These are phyloP conservation scores for Monilinia polystroma DNA, from an alignment of 2,329 filamentous ascomycete species.

Conservation along the genomic window DNA sequence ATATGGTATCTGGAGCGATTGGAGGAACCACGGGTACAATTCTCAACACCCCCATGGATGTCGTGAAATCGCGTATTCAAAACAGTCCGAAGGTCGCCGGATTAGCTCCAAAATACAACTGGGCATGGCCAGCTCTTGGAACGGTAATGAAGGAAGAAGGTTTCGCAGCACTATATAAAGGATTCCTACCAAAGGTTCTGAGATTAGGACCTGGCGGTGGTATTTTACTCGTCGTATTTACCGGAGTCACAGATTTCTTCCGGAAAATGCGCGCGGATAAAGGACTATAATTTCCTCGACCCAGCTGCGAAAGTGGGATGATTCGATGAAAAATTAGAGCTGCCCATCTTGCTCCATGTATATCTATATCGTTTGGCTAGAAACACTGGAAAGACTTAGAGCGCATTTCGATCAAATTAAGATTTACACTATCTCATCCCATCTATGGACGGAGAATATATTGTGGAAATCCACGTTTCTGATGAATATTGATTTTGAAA, in stretches of 20 bases:
- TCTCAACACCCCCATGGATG: conserved; percentile 93
- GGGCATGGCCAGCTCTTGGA: conserved; percentile 85
- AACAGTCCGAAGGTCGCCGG: conserved; percentile 86
- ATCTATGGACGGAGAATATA: not conserved
- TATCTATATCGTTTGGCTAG: not conserved
- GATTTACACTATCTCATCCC: not conserved
- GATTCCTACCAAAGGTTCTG: conserved; percentile 93
- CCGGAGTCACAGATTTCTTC: conserved; percentile 92
- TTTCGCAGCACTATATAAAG: conserved; percentile 90
- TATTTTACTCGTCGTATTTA: conserved; percentile 81
- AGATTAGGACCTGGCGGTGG: conserved; percentile 63
- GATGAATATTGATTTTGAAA: not conserved
- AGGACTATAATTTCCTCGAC: conserved; percentile 1
- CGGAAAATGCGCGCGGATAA: conserved; percentile 52
- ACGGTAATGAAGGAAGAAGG: conserved; percentile 94
- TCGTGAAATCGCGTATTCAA: conserved; percentile 97
- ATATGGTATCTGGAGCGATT: conserved; percentile 80
- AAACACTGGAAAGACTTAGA: not conserved
- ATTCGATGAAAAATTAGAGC: not conserved
- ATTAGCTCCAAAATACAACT: conserved; percentile 91
- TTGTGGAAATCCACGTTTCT: not conserved
- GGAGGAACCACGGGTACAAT: conserved; percentile 91
- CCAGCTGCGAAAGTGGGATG: not conserved
- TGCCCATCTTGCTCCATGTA: not conserved
- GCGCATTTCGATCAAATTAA: not conserved